Evolutionary conservation across 1,284 basidiomycete genomes (phyloP).

Genomic region (Volvariella volvacea): DNA sequence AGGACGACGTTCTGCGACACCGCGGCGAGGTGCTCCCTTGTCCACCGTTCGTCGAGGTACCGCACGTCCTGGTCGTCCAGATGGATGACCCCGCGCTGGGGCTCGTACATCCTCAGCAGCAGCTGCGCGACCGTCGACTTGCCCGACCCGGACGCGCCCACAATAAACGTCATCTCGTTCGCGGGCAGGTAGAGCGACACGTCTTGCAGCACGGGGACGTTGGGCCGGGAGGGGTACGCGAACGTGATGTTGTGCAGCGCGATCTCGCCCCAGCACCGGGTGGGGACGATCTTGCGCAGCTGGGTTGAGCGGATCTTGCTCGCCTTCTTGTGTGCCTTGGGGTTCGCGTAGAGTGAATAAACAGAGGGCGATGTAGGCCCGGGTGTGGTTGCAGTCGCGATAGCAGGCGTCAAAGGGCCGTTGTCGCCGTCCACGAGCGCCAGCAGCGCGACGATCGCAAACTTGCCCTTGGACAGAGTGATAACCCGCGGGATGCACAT

Average conservation of each 20-base stretch:
- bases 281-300: slow-evolving; percentile 56
- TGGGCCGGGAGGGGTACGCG: slow-evolving; percentile 80
- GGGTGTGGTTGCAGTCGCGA: slow-evolving; percentile 9
- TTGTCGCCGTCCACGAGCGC: slow-evolving; percentile 41
- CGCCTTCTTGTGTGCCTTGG: slow-evolving; percentile 10
- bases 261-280: slow-evolving; percentile 69
- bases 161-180: slow-evolving; percentile 86
- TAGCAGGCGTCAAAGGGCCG: slow-evolving; percentile 10
- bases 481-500: slow-evolving; percentile 80
- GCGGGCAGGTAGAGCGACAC: slow-evolving; percentile 77
- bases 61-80: slow-evolving; percentile 80
- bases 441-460: slow-evolving; percentile 70
- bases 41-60: slow-evolving; percentile 75
- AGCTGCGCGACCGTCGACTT: slow-evolving; percentile 90
- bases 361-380: slow-evolving; percentile 10
- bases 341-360: slow-evolving; percentile 9
- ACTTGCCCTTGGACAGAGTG: slow-evolving; percentile 80
- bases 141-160: slow-evolving; percentile 87
- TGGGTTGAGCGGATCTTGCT: slow-evolving; percentile 19
- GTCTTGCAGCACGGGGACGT: slow-evolving; percentile 51
- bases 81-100: slow-evolving; percentile 54
- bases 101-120: slow-evolving; percentile 74
- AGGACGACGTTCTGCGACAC: slow-evolving; percentile 74
- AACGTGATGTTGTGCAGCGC: slow-evolving; percentile 74
- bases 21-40: slow-evolving; percentile 66